Conservation (phyloP, 495 filamentous ascomycete genomes). For the Aspergillus funiculosus region DNA sequence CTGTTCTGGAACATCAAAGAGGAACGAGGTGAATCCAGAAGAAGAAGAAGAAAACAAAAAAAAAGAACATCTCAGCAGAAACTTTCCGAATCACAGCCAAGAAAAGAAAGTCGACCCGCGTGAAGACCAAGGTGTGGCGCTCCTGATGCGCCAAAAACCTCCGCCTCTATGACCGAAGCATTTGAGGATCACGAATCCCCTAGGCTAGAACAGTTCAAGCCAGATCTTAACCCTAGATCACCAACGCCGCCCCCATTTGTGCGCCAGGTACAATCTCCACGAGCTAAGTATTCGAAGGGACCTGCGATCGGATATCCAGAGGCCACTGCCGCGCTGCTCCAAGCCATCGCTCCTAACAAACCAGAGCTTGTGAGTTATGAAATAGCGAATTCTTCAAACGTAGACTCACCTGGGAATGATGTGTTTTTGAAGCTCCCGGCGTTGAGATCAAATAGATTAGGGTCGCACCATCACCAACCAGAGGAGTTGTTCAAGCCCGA, state of each 20-base stretch:
- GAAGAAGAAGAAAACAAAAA: conserved; percentile 5
- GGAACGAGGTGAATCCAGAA: neutral
- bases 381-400: neutral
- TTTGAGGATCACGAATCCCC: conserved; percentile 46
- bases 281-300: conserved; percentile 19
- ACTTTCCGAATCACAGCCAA: neutral
- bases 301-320: conserved; percentile 22
- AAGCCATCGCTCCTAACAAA: conserved; percentile 13
- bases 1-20: conserved; percentile 6
- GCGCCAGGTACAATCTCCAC: neutral
- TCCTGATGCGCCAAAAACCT: conserved; percentile 32
- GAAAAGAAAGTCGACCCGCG: neutral
- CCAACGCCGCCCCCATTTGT: conserved; percentile 28
- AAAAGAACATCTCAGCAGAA: neutral
- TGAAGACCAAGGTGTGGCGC: conserved; percentile 17
- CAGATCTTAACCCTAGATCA: conserved; percentile 23
- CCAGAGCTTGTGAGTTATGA: neutral
- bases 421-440: neutral
- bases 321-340: conserved; percentile 31
- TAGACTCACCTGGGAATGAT: neutral
- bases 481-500: neutral
- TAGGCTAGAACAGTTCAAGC: conserved; percentile 17
- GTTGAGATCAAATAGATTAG: neutral
- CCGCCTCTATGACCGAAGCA: conserved; percentile 38
- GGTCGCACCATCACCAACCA: too few relatives aligned